These are phyloP conservation scores for Penstemon eatonii DNA, from an alignment of 257 asterid species.

Conservation along the genomic window DNA sequence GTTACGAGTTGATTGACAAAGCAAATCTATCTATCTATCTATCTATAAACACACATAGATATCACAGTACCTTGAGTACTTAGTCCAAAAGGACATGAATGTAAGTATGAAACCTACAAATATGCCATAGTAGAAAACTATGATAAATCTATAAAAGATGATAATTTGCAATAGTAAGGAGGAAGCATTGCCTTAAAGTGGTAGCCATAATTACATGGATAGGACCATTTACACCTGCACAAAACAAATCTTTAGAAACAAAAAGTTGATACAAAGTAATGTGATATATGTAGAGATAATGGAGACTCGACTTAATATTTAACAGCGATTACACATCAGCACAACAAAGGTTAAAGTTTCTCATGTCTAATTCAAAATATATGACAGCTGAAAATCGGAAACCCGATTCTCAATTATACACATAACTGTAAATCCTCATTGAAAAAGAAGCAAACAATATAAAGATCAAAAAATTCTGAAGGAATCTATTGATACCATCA, in stretches of 20 bases:
- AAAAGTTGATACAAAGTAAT: too few species aligned
- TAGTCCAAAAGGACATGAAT: not conserved
- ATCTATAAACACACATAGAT: not conserved
- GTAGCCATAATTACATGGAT: conserved; percentile 41
- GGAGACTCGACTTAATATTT: not conserved
- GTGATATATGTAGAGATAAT: not conserved
- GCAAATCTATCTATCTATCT: not conserved
- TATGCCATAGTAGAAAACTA: not conserved
- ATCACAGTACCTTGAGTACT: not conserved
- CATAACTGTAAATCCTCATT: not conserved
- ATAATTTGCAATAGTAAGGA: not conserved
- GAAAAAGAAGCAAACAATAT: not conserved
- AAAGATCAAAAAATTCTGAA: conserved; percentile 7
- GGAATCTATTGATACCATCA: not conserved
- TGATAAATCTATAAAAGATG: not conserved
- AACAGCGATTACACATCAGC: not conserved
- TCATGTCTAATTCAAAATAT: not conserved
- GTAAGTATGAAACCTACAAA: not conserved
- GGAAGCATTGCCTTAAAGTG: conserved; percentile 32
- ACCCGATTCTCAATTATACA: not conserved
- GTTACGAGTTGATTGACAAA: not conserved
- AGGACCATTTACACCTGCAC: conserved; percentile 52
- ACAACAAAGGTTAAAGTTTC: not conserved
- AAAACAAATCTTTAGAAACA: not conserved
- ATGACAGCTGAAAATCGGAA: not conserved